Evolutionary conservation across 1,284 basidiomycete genomes (phyloP), one percentile per base, ranked within the genome.

Genomic region (Malassezia yamatoensis): DNA sequence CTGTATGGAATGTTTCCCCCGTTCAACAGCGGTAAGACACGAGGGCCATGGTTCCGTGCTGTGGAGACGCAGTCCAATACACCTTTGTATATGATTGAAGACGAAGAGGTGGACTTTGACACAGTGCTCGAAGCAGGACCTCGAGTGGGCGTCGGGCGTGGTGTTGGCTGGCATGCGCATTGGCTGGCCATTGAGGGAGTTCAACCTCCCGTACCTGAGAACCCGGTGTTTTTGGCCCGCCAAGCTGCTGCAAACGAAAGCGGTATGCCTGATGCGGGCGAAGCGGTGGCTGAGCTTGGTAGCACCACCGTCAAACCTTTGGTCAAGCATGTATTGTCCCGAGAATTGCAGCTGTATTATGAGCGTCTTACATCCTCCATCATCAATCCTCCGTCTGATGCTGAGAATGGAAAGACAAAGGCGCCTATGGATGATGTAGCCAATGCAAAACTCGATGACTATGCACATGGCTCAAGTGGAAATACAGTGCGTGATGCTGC

Each of bases 101-200:
- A 99, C 70, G 90, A 96, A 66, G 93, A 98, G 76, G 87, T 98
- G 56, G 93, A 98, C 77, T 90, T 99, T 70, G 88, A 91, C 70
- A 61, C 63, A 41, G 61, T 72, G 11, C 42, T 68, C 24, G 59
- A 67, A 40, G 59, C 61, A 3, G 65, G 66, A 2, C 71, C 68
- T 4, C 62, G 59, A 51, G 61, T 72, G 24, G 64, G 66, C 0
- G 60, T 68, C 18, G 66, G 71, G 21, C 62, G 63, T 12, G 72
- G 70, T 9, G 70, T 74, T 3, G 72, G 72, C 3, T 74, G 72
- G 72, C 66, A 66, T 32, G 70, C 72, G 15, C 93, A 98, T 74
- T 98, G 93, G 94, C 81, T 99, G 20, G 91, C 93, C 0, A 89
- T 98, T 21, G 93, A 99, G 72, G 93, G 94, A 36, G 87, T 99